phyloP scores from a whole-genome alignment of 345 rosid species.

The Lumnitzera racemosa region DNA sequence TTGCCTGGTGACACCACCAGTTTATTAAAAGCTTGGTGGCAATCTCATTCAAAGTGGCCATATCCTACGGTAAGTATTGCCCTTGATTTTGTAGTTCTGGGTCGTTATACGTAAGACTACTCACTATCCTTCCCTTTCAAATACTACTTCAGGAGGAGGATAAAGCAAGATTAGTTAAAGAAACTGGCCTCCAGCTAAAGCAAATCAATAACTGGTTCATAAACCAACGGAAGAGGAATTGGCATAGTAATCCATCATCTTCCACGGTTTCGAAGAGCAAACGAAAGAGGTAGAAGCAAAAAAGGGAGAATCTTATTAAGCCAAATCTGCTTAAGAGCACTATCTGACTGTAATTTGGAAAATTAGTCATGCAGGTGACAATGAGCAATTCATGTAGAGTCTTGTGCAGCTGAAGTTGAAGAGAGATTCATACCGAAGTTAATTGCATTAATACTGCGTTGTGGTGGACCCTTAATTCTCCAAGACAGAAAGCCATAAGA shows the following conservation, averaged over 20 bases:
- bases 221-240: constrained; percentile 87
- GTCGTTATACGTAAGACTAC: neutral
- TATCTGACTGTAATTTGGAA: constrained; percentile 11
- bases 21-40: constrained; percentile 84
- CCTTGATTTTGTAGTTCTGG: neutral
- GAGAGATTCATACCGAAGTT: neutral
- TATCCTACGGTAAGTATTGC: constrained; percentile 62
- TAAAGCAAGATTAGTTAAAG: constrained; percentile 67
- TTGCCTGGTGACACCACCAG: constrained; percentile 84
- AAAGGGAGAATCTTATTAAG: neutral
- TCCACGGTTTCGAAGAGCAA: constrained; percentile 55
- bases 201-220: constrained; percentile 92
- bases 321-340: neutral
- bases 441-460: too few relatives aligned
- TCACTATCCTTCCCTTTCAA: neutral
- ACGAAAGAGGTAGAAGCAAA: constrained; percentile 57
- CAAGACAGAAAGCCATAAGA: too few relatives aligned
- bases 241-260: constrained; percentile 67
- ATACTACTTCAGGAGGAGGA: constrained; percentile 63
- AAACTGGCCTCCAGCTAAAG: constrained; percentile 76
- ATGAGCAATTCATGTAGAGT: constrained; percentile 14
- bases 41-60: constrained; percentile 87
- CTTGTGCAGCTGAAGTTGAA: neutral
- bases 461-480: too few relatives aligned
- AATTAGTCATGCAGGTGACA: constrained; percentile 30